Percentiles rank a stretch among this genome's conserved stretches.
phyloP scores from a whole-genome alignment of 768 basidiomycete genomes.

The Boletus rufocinnamomeus region DNA sequence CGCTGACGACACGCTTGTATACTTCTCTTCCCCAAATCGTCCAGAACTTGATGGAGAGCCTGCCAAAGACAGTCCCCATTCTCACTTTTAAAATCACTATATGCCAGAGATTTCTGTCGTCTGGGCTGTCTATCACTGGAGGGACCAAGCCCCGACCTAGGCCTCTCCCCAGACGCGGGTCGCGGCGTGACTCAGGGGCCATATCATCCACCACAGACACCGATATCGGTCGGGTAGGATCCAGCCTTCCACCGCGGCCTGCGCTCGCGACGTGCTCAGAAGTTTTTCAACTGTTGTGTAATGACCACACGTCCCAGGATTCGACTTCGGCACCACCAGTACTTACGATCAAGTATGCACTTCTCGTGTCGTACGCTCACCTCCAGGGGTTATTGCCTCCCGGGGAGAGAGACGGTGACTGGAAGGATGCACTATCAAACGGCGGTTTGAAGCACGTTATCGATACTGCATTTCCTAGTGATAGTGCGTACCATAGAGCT shows the following conservation, averaged over 20 bases:
- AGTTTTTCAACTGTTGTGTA: constrained; percentile 30
- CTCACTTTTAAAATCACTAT: constrained; percentile 46
- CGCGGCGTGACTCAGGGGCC: constrained; percentile 11
- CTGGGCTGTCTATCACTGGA: constrained; percentile 17
- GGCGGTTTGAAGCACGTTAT: constrained; percentile 31
- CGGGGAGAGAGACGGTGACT: constrained; percentile 36
- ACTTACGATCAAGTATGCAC: constrained; percentile 38
- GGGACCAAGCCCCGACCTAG: constrained; percentile 33
- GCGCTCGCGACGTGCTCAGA: constrained; percentile 28
- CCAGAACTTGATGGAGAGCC: constrained; percentile 39
- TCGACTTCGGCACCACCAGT: constrained; percentile 11
- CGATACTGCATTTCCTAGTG: constrained; percentile 27
- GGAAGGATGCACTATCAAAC: constrained; percentile 32
- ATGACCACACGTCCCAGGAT: constrained; percentile 9
- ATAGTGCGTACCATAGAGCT: constrained; percentile 29
- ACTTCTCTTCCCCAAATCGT: constrained; percentile 32
- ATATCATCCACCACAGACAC: constrained; percentile 8
- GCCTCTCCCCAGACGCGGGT: constrained; percentile 34
- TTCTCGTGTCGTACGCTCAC: constrained; percentile 42
- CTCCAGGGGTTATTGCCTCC: constrained; percentile 33
- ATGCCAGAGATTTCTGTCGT: constrained; percentile 43
- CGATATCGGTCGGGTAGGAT: constrained; percentile 20
- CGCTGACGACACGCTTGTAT: constrained; percentile 39
- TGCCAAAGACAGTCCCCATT: constrained; percentile 38
- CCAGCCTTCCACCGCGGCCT: constrained; percentile 29